Conservation (phyloP, 2,329 filamentous ascomycete genomes). For the Aureobasidium pullulans region DNA sequence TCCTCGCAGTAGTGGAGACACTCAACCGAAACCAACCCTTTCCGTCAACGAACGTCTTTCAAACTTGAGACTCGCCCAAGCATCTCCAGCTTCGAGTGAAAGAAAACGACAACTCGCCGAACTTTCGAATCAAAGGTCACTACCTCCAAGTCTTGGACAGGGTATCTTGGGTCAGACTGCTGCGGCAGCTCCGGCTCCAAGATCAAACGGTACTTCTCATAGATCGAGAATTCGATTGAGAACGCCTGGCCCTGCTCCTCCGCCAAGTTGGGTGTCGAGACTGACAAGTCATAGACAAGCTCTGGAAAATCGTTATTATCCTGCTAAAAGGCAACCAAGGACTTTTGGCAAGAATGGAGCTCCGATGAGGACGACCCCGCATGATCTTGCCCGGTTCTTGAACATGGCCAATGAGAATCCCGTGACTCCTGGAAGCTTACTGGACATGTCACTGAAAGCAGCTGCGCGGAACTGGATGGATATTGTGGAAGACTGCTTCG, state of each 20-base stretch:
- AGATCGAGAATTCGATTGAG: conserved; percentile 27
- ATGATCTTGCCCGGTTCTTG: conserved; percentile 22
- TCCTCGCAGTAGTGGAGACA: conserved; percentile 16
- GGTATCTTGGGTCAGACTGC: conserved; percentile 39
- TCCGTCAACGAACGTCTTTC: conserved; percentile 42
- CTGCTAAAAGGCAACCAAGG: not conserved
- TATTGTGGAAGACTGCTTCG: conserved; percentile 50
- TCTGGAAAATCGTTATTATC: not conserved
- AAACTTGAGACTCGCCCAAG: conserved; percentile 38
- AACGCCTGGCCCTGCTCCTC: conserved; percentile 39
- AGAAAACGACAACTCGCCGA: conserved; percentile 39
- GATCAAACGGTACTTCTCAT: conserved; percentile 24
- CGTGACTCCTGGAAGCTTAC: conserved; percentile 33
- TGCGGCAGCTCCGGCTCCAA: conserved; percentile 38
- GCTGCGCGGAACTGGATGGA: conserved; percentile 51
- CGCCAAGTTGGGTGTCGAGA: conserved; percentile 36
- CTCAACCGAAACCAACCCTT: conserved; percentile 19
- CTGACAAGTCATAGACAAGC: conserved; percentile 18
- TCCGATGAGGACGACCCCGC: conserved; percentile 21
- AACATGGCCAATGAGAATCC: conserved; percentile 17
- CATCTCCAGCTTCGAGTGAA: conserved; percentile 27
- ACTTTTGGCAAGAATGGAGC: conserved; percentile 15
- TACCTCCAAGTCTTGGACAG: conserved; percentile 36
- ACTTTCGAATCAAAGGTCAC: conserved; percentile 33
- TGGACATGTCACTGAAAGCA: conserved; percentile 45